A percentile compares a stretch with the other conserved stretches of the same genome.
These are phyloP conservation scores for Hyphopichia fennica DNA, from an alignment of 1,139 yeast species.

Conservation along the genomic window DNA sequence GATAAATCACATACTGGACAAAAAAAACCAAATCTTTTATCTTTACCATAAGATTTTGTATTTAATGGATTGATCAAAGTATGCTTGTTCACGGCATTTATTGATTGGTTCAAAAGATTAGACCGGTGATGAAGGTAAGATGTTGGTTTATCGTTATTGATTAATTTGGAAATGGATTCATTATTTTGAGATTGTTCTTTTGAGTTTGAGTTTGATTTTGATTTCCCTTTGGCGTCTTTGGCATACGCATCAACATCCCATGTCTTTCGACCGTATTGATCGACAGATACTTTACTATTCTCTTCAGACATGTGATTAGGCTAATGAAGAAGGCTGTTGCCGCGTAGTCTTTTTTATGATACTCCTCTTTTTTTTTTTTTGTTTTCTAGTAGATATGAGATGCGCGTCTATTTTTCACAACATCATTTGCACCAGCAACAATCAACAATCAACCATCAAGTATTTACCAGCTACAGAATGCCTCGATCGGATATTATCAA, in stretches of 20 bases:
- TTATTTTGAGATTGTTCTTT: not conserved
- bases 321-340: too few relatives aligned
- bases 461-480: not conserved
- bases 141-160: constrained; percentile 17
- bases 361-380: not conserved
- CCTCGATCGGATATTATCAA: constrained; percentile 5
- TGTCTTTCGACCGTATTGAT: constrained; percentile 61
- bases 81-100: constrained; percentile 34
- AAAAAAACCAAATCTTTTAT: constrained; percentile 77
- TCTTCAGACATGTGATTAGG: not conserved
- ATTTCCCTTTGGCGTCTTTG: constrained; percentile 39
- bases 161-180: constrained; percentile 3
- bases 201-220: not conserved
- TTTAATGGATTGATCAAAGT: constrained; percentile 32
- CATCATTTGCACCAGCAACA: too few relatives aligned
- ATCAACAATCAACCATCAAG: too few relatives aligned
- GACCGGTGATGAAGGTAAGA: constrained; percentile 31
- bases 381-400: not conserved
- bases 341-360: not conserved
- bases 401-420: too few relatives aligned
- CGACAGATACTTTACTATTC: constrained; percentile 21
- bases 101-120: constrained; percentile 29
- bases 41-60: constrained; percentile 22
- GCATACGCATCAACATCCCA: constrained; percentile 74
- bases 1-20: constrained; percentile 81